Evolutionary conservation across 805 yeast species (phyloP), one percentile per base, ranked within the genome.

Genomic region (Yarrowia sp.): DNA sequence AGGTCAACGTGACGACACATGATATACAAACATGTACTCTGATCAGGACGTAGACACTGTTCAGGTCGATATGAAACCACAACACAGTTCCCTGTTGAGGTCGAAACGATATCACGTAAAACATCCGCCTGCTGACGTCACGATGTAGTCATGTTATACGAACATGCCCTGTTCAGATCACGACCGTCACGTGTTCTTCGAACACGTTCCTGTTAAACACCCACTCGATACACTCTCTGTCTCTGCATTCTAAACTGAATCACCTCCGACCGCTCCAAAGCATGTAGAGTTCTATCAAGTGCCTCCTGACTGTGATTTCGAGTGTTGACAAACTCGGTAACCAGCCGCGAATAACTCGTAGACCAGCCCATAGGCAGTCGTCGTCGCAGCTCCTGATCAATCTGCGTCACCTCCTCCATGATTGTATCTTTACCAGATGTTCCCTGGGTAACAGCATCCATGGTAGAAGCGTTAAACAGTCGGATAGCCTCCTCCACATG

Each of bases 281-380:
- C 87, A 75, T 83, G 83, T 66, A 93, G 76, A 0, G 98, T 96
- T 72, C 85, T 86, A 69, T 92, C 96, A 68, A 93, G 79, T 0
- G 96, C 93, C 62, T 84, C 83, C 61, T 85, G 84, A 32, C 87
- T 80, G 69, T 83, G 87, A 65, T 81, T 81, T 44, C 67, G 40
- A 21, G 71, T 70, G 36, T 68, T 67, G 28, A 76, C 77, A 74
- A 92, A 89, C 77, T 93, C 97, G 66, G 88, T 84, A 70, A 90
- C 83, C 65, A 95, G 81, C 4, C 96, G 91, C 68, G 83, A 85
- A 74, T 90, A 90, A 17, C 93, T 86, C 0, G 98, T 92, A 38
- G 96, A 89, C 92, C 97, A 95, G 21, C 99, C 99, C 68, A 95
- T 87, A 16, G 98, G 98, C 68, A 95, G 81, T 75, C 98, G 85